A percentile compares a stretch with the other conserved stretches of the same genome.
Conservation (phyloP, 495 filamentous ascomycete species). For the Schizothecium vesticola region DNA sequence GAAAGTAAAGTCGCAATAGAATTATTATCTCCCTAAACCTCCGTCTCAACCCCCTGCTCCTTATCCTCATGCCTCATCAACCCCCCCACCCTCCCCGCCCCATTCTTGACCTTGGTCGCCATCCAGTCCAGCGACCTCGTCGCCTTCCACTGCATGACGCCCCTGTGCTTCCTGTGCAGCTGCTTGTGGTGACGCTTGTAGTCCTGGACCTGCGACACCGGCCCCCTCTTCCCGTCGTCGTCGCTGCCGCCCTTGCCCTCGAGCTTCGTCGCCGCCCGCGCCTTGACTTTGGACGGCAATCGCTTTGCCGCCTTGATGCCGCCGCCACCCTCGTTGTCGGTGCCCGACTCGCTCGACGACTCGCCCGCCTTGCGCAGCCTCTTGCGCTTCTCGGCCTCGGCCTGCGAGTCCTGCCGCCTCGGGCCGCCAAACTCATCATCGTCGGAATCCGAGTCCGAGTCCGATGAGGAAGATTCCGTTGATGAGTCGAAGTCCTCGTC, state of each 20-base stretch:
- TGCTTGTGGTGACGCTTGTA: constrained; percentile 54
- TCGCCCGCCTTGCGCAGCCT: constrained; percentile 20
- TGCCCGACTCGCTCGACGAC: neutral
- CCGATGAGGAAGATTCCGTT: constrained; percentile 14
- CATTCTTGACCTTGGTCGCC: constrained; percentile 50
- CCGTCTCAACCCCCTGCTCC: constrained; percentile 57
- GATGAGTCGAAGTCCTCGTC: constrained; percentile 15
- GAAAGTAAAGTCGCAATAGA: no score
- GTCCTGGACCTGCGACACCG: constrained; percentile 39
- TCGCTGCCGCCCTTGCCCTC: constrained; percentile 24
- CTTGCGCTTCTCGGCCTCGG: constrained; percentile 22
- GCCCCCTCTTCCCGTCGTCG: constrained; percentile 39
- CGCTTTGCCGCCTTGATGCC: constrained; percentile 23
- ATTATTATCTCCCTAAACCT: constrained; percentile 26
- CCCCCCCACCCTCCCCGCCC: constrained; percentile 47
- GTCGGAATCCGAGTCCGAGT: constrained; percentile 24
- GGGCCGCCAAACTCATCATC: constrained; percentile 10
- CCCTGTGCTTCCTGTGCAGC: constrained; percentile 58
- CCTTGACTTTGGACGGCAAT: constrained; percentile 17
- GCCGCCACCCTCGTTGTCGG: neutral
- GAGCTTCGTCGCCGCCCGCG: constrained; percentile 10
- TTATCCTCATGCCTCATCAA: constrained; percentile 53
- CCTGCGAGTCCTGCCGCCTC: neutral
- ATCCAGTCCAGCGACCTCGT: constrained; percentile 56
- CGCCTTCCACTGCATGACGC: constrained; percentile 66